Evolutionary conservation across 176 grass and related monocot species (phyloP), one percentile per base, ranked within the genome.

Genomic region (Avena eriantha): DNA sequence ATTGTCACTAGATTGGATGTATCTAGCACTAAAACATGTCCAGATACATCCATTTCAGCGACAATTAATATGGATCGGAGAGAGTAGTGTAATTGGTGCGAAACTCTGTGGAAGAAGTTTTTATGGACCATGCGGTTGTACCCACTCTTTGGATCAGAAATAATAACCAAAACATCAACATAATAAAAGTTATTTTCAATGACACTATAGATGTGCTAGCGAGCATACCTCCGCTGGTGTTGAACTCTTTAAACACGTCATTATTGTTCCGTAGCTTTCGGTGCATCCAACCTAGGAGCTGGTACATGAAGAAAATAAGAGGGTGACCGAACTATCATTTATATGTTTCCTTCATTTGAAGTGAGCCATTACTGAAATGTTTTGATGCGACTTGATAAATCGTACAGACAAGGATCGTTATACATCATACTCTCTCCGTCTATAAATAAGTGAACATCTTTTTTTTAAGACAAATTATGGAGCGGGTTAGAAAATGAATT

Each of bases 261-360:
- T 92, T 83, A 85, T 83, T 89, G 43, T 87, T 94, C 76, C 93
- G 90, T 51, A 99, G 79, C 58, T 94, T 99, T 2, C 94, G 89
- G 76, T 99, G 97, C 97, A 99, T 99, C 97, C 97, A 99, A 83
- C 92, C 97, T 3, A 96, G 87, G 55, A 99, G 80, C 97, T 99
- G 88, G 47, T 9, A 77, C 19, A 85, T 16, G 36, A 75, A 75
- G 21, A 51, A 54, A n/a, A 90, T 6, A 55, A 69, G 21, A 64
- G 26, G 36, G 23, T 58, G n/a, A 76, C 63, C 55, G 14, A 29
- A 14, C 15, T 57, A 46, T 2, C 33, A 58, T 24, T 14, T 53
- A 1, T 53, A 1, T 6, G 4, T 21, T 26, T 53, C 16, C 3
- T 16, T 17, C 31, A 48, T 2, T 18, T 11, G n/a, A 23, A 60